These are phyloP conservation scores for Cladorrhinum sp. DNA, from an alignment of 2,329 filamentous ascomycete species.

Conservation along the genomic window DNA sequence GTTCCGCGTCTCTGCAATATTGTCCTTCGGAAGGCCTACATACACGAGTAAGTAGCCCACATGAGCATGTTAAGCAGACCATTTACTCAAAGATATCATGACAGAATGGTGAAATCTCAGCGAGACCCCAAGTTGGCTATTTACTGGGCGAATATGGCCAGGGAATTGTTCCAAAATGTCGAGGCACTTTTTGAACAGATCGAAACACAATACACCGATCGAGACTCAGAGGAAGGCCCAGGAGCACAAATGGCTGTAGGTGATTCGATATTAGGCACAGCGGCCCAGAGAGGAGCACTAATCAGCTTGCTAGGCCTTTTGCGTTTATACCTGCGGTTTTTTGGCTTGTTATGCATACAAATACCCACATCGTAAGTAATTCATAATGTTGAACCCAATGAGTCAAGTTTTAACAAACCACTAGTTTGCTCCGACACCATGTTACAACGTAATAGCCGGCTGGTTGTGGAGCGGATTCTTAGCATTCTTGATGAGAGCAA, in stretches of 20 bases:
- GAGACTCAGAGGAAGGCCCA: constrained; percentile 46
- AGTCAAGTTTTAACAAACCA: constrained; percentile 12
- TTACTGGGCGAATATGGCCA: constrained; percentile 45
- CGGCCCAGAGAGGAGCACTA: not conserved
- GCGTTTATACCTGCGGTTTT: constrained; percentile 54
- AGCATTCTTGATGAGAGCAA: constrained; percentile 47
- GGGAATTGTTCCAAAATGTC: constrained; percentile 49
- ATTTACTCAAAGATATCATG: not conserved
- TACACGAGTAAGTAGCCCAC: constrained; percentile 41
- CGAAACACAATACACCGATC: constrained; percentile 48
- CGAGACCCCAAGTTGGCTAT: constrained; percentile 35
- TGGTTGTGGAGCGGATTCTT: constrained; percentile 46
- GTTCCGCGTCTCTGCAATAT: constrained; percentile 56
- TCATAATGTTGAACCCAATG: not conserved
- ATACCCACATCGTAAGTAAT: constrained; percentile 45
- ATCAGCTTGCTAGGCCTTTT: constrained; percentile 38
- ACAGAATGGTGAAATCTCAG: constrained; percentile 44
- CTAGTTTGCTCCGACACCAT: constrained; percentile 42
- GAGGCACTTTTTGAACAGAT: constrained; percentile 48
- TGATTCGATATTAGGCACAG: not conserved
- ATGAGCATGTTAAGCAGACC: constrained; percentile 16
- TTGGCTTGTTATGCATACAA: constrained; percentile 52
- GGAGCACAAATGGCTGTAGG: constrained; percentile 53
- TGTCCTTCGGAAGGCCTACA: constrained; percentile 52
- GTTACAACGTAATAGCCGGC: constrained; percentile 41